Conservation (phyloP, 352 stramenopile species). For the Pythium aquatile region DNA sequence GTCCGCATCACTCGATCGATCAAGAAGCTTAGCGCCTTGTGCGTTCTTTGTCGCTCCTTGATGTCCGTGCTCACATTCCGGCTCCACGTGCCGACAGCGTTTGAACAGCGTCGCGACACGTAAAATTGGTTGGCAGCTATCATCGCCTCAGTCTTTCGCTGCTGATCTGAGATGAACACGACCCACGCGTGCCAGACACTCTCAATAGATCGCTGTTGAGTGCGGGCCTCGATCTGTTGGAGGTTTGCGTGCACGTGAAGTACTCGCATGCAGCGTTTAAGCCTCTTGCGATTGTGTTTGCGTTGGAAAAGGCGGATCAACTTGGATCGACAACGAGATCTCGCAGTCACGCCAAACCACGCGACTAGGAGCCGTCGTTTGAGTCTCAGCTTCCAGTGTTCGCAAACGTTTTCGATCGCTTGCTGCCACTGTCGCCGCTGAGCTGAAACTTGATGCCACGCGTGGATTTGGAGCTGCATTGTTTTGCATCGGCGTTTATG, state of each 20-base stretch:
- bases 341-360: neutral
- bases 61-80: neutral
- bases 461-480: neutral
- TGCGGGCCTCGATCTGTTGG: neutral
- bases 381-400: neutral
- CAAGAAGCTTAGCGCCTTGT: constrained; percentile 32
- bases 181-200: constrained; percentile 19
- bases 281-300: constrained; percentile 14
- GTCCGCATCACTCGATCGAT: constrained; percentile 28
- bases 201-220: neutral
- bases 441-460: neutral
- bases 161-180: constrained; percentile 1
- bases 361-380: neutral
- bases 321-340: constrained; percentile 9
- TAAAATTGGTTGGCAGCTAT: constrained; percentile 12
- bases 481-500: neutral
- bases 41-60: neutral
- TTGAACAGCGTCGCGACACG: neutral
- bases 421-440: neutral
- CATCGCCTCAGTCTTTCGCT: neutral
- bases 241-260: neutral
- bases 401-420: neutral
- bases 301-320: constrained; percentile 20
- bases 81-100: constrained; percentile 19
- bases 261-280: neutral